phyloP scores from a whole-genome alignment of 805 yeast species.

The Myxozyma sirexii region DNA sequence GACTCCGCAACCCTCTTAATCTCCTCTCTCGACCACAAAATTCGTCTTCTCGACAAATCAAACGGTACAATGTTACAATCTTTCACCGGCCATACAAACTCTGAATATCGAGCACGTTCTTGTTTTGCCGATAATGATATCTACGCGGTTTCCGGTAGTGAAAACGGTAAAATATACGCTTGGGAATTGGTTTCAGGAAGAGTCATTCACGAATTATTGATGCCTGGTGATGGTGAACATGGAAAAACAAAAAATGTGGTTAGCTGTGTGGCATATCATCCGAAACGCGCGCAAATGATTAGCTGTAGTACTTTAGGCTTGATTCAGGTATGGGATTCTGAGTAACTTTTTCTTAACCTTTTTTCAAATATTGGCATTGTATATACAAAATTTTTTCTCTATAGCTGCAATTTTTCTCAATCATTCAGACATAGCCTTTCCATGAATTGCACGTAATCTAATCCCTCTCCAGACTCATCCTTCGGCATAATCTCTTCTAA shows the following conservation, averaged over 20 bases:
- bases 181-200: slow-evolving; percentile 39
- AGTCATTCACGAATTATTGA: slow-evolving; percentile 20
- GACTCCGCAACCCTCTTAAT: slow-evolving; percentile 33
- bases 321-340: slow-evolving; percentile 29
- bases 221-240: not conserved
- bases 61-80: slow-evolving; percentile 37
- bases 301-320: slow-evolving; percentile 28
- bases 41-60: slow-evolving; percentile 38
- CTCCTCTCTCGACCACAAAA: slow-evolving; percentile 38
- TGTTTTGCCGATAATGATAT: slow-evolving; percentile 36
- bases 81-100: slow-evolving; percentile 38
- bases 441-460: slow-evolving; percentile 41
- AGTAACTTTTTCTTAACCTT: not conserved
- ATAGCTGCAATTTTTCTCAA: too few species aligned
- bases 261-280: slow-evolving; percentile 28
- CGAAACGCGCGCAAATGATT: slow-evolving; percentile 28
- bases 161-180: slow-evolving; percentile 37
- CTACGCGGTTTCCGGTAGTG: slow-evolving; percentile 38
- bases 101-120: slow-evolving; percentile 36
- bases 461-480: slow-evolving; percentile 36
- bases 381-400: not conserved
- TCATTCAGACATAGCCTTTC: slow-evolving; percentile 30
- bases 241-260: slow-evolving; percentile 16
- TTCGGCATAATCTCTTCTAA: slow-evolving; percentile 41
- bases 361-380: not conserved